These are phyloP conservation scores for Botrytis squamosa DNA, from an alignment of 2,329 filamentous ascomycete species.

Conservation along the genomic window DNA sequence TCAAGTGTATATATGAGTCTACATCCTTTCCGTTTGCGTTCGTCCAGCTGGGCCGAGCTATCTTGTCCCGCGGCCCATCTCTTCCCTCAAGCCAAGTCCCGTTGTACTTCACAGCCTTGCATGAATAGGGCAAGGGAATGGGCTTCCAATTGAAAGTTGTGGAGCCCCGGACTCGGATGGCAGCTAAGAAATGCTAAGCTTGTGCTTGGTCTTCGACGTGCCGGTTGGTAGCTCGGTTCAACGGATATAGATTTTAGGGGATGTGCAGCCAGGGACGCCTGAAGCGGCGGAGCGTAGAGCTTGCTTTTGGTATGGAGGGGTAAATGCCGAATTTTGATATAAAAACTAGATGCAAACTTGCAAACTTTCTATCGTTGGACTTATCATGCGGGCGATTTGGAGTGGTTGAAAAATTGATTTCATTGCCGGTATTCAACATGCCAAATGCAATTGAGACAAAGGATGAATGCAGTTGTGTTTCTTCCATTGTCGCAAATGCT, in stretches of 20 bases:
- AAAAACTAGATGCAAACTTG: background rate
- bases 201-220: slow-evolving; percentile 16
- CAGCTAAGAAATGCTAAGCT: slow-evolving; percentile 13
- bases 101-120: slow-evolving; percentile 13
- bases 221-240: slow-evolving; percentile 20
- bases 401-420: background rate
- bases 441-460: slow-evolving; percentile 12
- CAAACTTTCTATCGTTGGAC: background rate
- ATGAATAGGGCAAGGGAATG: slow-evolving; percentile 11
- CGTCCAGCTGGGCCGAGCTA: slow-evolving; percentile 16
- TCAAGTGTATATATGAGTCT: slow-evolving; percentile 17
- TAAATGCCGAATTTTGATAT: background rate
- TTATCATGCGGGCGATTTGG: background rate
- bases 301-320: background rate
- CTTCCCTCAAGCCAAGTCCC: slow-evolving; percentile 1
- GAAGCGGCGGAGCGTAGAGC: background rate
- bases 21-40: slow-evolving; percentile 8
- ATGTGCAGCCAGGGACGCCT: background rate
- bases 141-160: slow-evolving; percentile 11
- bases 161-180: slow-evolving; percentile 9
- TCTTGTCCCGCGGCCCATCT: slow-evolving; percentile 18
- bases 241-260: slow-evolving; percentile 10
- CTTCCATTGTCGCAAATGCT: slow-evolving; percentile 4
- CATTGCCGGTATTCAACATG: background rate
- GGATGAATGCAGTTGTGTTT: slow-evolving; percentile 17